phyloP scores from a whole-genome alignment of 345 rosid genomes.

The Populus alba region DNA sequence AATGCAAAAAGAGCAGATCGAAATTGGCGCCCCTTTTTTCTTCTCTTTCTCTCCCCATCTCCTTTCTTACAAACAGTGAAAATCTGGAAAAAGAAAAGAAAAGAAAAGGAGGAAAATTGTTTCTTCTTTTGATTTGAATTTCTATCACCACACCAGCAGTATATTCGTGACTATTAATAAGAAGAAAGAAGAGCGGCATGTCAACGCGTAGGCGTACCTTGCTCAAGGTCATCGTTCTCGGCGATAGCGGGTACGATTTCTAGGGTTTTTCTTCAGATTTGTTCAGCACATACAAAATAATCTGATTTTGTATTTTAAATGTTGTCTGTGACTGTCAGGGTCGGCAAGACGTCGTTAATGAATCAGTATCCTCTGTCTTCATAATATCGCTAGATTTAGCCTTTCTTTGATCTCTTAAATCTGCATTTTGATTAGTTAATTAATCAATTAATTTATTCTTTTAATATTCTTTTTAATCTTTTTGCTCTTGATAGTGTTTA shows the following conservation, averaged over 20 bases:
- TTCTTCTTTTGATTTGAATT: neutral
- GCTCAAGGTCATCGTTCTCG: conserved; percentile 98
- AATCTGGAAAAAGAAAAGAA: neutral
- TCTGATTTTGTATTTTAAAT: neutral
- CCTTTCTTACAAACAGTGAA: neutral
- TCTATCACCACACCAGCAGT: neutral
- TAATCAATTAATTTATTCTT: neutral
- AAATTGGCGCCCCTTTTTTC: conserved; percentile 53
- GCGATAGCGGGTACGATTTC: conserved; percentile 83
- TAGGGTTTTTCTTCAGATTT: conserved; percentile 13
- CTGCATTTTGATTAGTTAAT: neutral
- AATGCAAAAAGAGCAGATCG: conserved; percentile 17
- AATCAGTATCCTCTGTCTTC: conserved; percentile 76
- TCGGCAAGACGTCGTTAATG: conserved; percentile 98
- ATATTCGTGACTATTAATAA: neutral
- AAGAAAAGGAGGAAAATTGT: neutral
- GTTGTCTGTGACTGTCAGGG: conserved; percentile 50
- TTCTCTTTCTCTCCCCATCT: neutral
- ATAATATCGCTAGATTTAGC: neutral
- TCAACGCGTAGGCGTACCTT: conserved; percentile 81
- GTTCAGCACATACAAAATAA: neutral
- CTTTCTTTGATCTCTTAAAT: neutral
- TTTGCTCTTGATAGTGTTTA: neutral
- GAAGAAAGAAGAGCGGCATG: conserved; percentile 40
- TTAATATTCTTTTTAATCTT: neutral